Percentiles rank a stretch among this genome's conserved stretches.
phyloP scores from a whole-genome alignment of 106 monocot genomes.

The Acorus gramineus region DNA sequence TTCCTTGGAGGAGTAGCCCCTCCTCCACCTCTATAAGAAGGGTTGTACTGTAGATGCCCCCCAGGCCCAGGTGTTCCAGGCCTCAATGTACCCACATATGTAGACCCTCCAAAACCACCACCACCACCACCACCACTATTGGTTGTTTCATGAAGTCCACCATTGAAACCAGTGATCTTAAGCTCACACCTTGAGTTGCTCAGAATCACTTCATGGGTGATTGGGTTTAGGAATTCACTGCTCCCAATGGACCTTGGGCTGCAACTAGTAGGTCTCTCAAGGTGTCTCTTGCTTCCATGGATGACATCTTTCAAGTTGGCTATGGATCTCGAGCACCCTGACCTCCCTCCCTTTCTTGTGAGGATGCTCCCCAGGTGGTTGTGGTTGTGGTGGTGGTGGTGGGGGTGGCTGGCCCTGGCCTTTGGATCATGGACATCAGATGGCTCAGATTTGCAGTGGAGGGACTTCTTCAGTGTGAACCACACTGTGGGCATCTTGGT shows the following conservation, averaged over 20 bases:
- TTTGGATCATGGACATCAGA: constrained; percentile 23
- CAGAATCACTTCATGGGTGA: constrained; percentile 64
- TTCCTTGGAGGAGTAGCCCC: constrained; percentile 42
- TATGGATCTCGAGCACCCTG: constrained; percentile 80
- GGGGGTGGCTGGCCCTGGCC: constrained; percentile 9
- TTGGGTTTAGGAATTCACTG: constrained; percentile 79
- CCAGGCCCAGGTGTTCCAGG: constrained; percentile 85
- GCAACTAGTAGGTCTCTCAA: constrained; percentile 56
- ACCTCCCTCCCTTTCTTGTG: constrained; percentile 38
- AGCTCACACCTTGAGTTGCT: constrained; percentile 68
- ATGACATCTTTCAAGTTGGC: constrained; percentile 79
- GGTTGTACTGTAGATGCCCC: constrained; percentile 28
- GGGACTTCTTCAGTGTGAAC: constrained; percentile 31
- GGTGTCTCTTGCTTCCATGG: constrained; percentile 74
- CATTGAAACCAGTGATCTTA: constrained; percentile 51
- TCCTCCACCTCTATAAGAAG: constrained; percentile 20
- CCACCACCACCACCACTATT: constrained; percentile 2
- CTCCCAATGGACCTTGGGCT: constrained; percentile 79
- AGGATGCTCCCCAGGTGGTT: constrained; percentile 17
- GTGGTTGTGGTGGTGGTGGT: too few relatives aligned
- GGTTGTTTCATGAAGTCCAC: not conserved
- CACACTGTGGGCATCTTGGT: constrained; percentile 65
- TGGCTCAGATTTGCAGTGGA: constrained; percentile 22
- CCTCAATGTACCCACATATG: constrained; percentile 49
- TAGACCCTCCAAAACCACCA: constrained; percentile 8